A percentile compares a stretch with the other conserved stretches of the same genome.
Evolutionary conservation across 1,139 yeast genomes (phyloP).

Genomic region (Sugiyamaella xylanicola): DNA sequence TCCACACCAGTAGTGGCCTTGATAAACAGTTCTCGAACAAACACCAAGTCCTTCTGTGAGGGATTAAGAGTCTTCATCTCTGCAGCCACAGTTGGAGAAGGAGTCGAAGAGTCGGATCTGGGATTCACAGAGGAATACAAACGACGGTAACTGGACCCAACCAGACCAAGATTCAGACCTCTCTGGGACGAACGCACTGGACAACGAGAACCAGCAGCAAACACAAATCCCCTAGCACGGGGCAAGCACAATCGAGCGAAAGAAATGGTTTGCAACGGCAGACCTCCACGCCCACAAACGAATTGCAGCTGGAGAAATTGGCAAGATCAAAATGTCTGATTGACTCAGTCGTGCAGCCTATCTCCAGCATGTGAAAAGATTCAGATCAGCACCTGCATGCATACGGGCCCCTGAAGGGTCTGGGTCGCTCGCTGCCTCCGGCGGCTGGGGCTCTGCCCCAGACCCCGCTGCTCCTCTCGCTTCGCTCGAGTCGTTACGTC

Average conservation of each 20-base stretch:
- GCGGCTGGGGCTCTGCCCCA: no score
- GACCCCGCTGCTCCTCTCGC: no score
- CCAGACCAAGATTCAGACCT: no score
- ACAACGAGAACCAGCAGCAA: background rate
- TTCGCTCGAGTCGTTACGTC: no score
- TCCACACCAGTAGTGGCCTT: slow-evolving; percentile 72
- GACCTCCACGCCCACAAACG: background rate
- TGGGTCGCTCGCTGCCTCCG: no score
- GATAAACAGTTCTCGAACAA: slow-evolving; percentile 59
- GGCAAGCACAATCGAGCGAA: background rate
- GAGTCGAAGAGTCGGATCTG: background rate
- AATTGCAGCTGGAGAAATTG: slow-evolving; percentile 1
- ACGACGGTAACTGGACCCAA: no score
- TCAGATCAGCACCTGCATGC: no score
- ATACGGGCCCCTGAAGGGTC: no score
- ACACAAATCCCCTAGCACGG: slow-evolving; percentile 6
- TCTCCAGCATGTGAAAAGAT: background rate
- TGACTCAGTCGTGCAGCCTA: background rate
- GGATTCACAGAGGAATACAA: background rate
- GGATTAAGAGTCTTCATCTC: background rate
- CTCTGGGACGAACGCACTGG: no score
- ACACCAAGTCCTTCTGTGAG: slow-evolving; percentile 52
- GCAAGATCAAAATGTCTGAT: background rate
- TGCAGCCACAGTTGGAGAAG: background rate
- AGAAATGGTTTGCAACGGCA: background rate